These are phyloP conservation scores for Glarea lozoyensis DNA, from an alignment of 495 filamentous ascomycete species.

Conservation along the genomic window DNA sequence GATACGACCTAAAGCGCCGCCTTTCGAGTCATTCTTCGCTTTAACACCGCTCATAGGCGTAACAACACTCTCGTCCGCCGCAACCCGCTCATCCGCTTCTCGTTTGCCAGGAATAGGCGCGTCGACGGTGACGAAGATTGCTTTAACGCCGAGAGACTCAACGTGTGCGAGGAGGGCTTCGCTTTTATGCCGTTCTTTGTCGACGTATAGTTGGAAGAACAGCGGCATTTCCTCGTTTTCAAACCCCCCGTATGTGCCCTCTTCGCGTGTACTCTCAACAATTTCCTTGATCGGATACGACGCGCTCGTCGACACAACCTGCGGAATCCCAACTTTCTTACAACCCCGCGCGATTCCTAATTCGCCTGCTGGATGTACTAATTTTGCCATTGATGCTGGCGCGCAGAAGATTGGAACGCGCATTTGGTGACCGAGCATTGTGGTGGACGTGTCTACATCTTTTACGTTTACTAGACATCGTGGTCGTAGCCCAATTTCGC, in stretches of 20 bases:
- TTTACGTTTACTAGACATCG: constrained; percentile 63
- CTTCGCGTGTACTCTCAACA: constrained; percentile 32
- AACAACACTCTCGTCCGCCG: constrained; percentile 43
- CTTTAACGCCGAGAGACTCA: constrained; percentile 50
- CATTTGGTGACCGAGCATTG: constrained; percentile 52
- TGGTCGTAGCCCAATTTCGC: constrained; percentile 63
- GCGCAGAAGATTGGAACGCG: constrained; percentile 58
- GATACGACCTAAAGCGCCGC: constrained; percentile 59
- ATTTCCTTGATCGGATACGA: constrained; percentile 59
- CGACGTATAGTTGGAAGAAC: constrained; percentile 81
- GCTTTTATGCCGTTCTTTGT: constrained; percentile 61
- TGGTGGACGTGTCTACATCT: constrained; percentile 42
- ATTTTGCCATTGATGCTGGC: constrained; percentile 67
- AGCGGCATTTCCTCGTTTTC: constrained; percentile 28
- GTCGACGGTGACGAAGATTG: constrained; percentile 61
- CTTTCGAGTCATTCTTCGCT: constrained; percentile 56
- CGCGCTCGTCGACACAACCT: constrained; percentile 61
- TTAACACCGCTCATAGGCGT: constrained; percentile 51
- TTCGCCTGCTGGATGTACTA: constrained; percentile 67
- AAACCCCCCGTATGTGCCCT: background rate
- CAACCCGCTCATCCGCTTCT: constrained; percentile 47
- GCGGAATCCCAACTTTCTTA: constrained; percentile 33
- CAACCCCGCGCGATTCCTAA: constrained; percentile 58
- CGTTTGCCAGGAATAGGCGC: constrained; percentile 56
- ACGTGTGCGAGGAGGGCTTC: constrained; percentile 52